phyloP scores from a whole-genome alignment of 129 eudicot genomes.

The Flaveria linearis region DNA sequence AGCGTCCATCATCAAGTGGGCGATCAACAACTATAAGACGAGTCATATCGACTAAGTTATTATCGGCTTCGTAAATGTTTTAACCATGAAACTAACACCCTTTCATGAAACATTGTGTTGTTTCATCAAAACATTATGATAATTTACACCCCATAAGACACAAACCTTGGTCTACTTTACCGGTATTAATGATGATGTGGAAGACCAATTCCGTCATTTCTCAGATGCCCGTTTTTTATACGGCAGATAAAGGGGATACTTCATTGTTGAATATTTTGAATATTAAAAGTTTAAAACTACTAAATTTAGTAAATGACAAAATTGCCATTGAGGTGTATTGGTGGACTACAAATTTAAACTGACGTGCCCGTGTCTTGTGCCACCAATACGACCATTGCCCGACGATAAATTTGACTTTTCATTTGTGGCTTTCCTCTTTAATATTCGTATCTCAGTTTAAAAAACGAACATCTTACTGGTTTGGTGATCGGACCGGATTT shows the following conservation, averaged over 20 bases:
- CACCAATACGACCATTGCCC: background rate
- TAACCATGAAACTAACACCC: no score
- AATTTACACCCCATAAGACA: no score
- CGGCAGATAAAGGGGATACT: slow-evolving; percentile 12
- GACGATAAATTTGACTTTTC: slow-evolving; percentile 18
- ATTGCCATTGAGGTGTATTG: slow-evolving; percentile 19
- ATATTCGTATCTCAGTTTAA: background rate
- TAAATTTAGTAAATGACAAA: slow-evolving; percentile 15
- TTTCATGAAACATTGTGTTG: no score
- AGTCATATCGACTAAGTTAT: no score
- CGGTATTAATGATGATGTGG: slow-evolving; percentile 13
- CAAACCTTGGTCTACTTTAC: no score
- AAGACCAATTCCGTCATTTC: slow-evolving; percentile 18
- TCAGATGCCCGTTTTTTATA: background rate
- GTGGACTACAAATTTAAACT: slow-evolving; percentile 25
- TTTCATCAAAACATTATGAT: no score
- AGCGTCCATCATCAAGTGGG: no score
- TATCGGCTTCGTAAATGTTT: no score
- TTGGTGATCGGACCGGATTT: no score
- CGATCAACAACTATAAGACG: no score
- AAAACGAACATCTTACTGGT: no score
- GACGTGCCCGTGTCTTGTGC: slow-evolving; percentile 20
- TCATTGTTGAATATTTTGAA: background rate
- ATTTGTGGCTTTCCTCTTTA: background rate
- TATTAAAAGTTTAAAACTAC: background rate